Evolutionary conservation across 257 asterid genomes (phyloP), one percentile per base, ranked within the genome.

Genomic region (Gentiana straminea): DNA sequence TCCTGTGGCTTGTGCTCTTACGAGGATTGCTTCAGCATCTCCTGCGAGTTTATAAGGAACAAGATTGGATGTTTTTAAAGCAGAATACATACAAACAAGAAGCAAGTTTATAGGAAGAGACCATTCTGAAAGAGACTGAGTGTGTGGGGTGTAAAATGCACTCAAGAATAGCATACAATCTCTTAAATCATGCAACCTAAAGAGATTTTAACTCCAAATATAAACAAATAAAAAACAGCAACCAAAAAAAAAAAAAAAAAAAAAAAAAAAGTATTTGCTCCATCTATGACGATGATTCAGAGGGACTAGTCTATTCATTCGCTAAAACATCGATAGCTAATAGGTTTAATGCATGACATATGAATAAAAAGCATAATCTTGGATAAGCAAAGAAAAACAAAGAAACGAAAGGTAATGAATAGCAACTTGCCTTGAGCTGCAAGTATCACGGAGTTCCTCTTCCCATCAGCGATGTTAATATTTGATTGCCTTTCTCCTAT

Each of bases 1-100:
- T 13, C 94, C 81, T 37, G 91, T 86, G 43, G 98, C 96, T 63
- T 81, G 74, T 62, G 95, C 84, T 70, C 75, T 77, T 55, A 91
- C 95, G 64, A 81, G 77, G 62, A 90, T 90, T 49, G 98, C 96
- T 77, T 84, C 86, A 51, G 98, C 98, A 70, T 91, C 98, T 67
- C 95, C 98, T 91, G 81, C 55, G 55, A 47, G 46, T 47, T 47
- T 33, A 36, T 8, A n/a, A 7, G 10, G 33, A 44, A 37, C 7
- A 37, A 33, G 13, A 57, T 57, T 38, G 60, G 13, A 57, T 38
- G 32, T 39, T 57, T 44, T 33, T 48, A 10, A 7, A 15, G 1
- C 39, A 15, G 13, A 15, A 2, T 4, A 13, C 3, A 46, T 4
- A 32, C 49, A 61, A 61, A 33, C 13, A 5, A 35, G 37, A 41